A percentile compares a stretch with the other conserved stretches of the same genome.
Evolutionary conservation across 2,329 filamentous ascomycete genomes (phyloP).

Genomic region (Incumbomyces delicatus): DNA sequence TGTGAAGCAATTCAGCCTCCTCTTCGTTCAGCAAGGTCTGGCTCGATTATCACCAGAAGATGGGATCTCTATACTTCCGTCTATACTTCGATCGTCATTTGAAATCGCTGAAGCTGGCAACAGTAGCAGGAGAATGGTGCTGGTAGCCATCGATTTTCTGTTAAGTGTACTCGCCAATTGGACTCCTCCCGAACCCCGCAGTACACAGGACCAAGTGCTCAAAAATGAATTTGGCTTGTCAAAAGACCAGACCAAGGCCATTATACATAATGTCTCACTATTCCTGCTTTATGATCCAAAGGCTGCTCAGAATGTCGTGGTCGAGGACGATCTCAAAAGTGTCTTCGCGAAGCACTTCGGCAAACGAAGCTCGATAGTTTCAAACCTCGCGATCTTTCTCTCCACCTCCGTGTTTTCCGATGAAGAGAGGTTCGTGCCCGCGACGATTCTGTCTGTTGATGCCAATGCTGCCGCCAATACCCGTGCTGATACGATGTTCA

Average conservation of each 20-base stretch:
- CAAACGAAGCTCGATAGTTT: constrained; percentile 22
- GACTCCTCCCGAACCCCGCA: constrained; percentile 62
- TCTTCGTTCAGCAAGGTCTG: constrained; percentile 80
- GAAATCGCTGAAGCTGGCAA: constrained; percentile 10
- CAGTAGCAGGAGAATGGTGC: constrained; percentile 43
- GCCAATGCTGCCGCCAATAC: constrained; percentile 69
- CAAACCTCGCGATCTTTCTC: constrained; percentile 55
- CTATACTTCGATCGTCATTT: constrained; percentile 55
- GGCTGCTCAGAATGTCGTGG: constrained; percentile 11
- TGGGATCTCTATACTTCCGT: constrained; percentile 62
- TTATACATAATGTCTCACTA: constrained; percentile 67
- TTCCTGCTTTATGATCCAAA: constrained; percentile 58
- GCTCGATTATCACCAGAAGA: constrained; percentile 51
- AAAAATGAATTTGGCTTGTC: constrained; percentile 57
- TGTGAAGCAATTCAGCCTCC: constrained; percentile 77
- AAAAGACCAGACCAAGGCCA: constrained; percentile 61
- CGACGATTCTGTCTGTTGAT: constrained; percentile 73
- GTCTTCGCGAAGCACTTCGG: constrained; percentile 24
- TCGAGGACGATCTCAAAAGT: constrained; percentile 27
- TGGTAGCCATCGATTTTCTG: constrained; percentile 72
- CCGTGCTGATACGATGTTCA: constrained; percentile 83
- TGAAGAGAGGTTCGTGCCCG: constrained; percentile 70
- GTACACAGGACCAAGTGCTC: constrained; percentile 63
- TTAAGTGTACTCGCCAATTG: constrained; percentile 63
- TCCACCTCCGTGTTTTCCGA: constrained; percentile 80